A percentile compares a stretch with the other conserved stretches of the same genome.
These are phyloP conservation scores for Sugiyamaella castrensis DNA, from an alignment of 1,139 yeast species.

Conservation along the genomic window DNA sequence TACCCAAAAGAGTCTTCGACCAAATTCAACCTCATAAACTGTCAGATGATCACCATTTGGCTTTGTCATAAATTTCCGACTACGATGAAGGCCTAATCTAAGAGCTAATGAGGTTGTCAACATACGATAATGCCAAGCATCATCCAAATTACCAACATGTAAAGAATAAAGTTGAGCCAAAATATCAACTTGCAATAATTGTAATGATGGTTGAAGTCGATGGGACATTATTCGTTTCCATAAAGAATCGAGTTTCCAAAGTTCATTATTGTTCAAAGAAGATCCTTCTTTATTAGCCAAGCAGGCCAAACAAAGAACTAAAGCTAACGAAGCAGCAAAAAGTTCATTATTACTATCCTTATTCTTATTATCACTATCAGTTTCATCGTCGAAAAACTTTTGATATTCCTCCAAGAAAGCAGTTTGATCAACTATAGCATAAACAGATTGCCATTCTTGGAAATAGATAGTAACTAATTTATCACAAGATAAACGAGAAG, in stretches of 20 bases:
- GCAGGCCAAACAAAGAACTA: slow-evolving; percentile 43
- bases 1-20: slow-evolving; percentile 83
- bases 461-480: slow-evolving; percentile 50
- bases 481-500: slow-evolving; percentile 35
- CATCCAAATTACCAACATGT: slow-evolving; percentile 69
- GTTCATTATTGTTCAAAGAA: slow-evolving; percentile 8
- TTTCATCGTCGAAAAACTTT: slow-evolving; percentile 36
- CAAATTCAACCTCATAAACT: slow-evolving; percentile 64
- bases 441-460: slow-evolving; percentile 71
- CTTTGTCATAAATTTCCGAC: slow-evolving; percentile 80
- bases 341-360: slow-evolving; percentile 22
- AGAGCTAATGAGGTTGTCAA: slow-evolving; percentile 80
- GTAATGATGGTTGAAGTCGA: slow-evolving; percentile 51
- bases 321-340: slow-evolving; percentile 45
- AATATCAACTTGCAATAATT: slow-evolving; percentile 66
- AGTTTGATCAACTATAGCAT: slow-evolving; percentile 67
- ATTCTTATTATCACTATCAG: slow-evolving; percentile 9
- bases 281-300: slow-evolving; percentile 21
- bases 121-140: slow-evolving; percentile 74
- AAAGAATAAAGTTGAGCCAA: slow-evolving; percentile 70
- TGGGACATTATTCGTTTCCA: slow-evolving; percentile 7
- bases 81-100: slow-evolving; percentile 77
- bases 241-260: slow-evolving; percentile 7
- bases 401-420: slow-evolving; percentile 59
- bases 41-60: slow-evolving; percentile 48